phyloP scores from a whole-genome alignment of 164 flowering plant species.

The Malania oleifera region DNA sequence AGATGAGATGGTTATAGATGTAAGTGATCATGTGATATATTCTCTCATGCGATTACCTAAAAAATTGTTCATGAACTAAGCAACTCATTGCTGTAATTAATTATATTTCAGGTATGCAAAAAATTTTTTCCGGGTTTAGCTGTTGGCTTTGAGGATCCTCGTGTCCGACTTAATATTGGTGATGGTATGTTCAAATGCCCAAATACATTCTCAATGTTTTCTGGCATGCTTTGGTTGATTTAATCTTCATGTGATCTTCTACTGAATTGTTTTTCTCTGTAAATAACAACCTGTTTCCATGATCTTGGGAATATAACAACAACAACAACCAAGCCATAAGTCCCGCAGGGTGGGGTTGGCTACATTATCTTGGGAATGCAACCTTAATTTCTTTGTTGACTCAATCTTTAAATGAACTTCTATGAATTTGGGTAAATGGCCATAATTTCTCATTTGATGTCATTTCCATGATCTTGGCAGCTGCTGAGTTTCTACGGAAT shows the following conservation, averaged over 20 bases:
- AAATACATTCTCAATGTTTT: not conserved
- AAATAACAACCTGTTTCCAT: too few species aligned
- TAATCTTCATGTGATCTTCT: not conserved
- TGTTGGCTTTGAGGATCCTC: constrained; percentile 94
- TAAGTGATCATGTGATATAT: constrained; percentile 29
- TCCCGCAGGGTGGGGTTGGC: too few species aligned
- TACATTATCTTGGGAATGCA: too few species aligned
- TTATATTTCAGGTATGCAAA: constrained; percentile 53
- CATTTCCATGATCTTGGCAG: constrained; percentile 36
- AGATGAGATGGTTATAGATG: constrained; percentile 92
- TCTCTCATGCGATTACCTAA: not conserved
- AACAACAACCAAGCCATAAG: too few species aligned
- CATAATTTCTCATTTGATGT: constrained; percentile 6
- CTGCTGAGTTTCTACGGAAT: constrained; percentile 59
- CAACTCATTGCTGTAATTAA: not conserved
- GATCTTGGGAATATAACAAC: too few species aligned
- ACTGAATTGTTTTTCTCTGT: too few species aligned
- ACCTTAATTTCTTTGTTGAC: not conserved
- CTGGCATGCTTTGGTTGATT: not conserved
- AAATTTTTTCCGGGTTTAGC: constrained; percentile 76
- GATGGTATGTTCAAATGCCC: constrained; percentile 57
- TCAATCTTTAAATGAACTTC: not conserved
- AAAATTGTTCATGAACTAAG: not conserved
- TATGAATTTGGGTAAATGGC: not conserved
- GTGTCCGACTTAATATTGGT: constrained; percentile 84